Conservation (phyloP, 1,139 yeast species). For the Candida freyschussii region DNA sequence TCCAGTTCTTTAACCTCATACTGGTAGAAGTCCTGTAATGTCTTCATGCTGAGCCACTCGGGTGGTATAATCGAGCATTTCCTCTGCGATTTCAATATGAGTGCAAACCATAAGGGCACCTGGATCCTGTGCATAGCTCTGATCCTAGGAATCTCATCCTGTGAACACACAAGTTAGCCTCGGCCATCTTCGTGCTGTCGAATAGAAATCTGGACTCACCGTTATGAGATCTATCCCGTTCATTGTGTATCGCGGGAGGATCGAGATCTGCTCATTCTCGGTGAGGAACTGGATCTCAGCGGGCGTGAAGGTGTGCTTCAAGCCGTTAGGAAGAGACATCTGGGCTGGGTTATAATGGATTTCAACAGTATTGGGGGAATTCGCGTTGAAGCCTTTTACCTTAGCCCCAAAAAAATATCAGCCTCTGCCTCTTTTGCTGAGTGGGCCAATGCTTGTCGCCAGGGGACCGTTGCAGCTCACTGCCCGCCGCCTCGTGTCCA, state of each 20-base stretch:
- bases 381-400: no score
- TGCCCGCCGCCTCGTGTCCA: no score
- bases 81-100: constrained; percentile 75
- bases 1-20: constrained; percentile 57
- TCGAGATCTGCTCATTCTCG: constrained; percentile 68
- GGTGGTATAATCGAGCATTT: constrained; percentile 88
- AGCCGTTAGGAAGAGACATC: constrained; percentile 63
- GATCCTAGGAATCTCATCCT: constrained; percentile 23
- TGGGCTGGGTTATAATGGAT: no score
- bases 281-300: constrained; percentile 80
- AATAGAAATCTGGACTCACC: neutral
- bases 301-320: constrained; percentile 61
- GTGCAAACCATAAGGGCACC: constrained; percentile 87
- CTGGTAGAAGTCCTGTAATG: constrained; percentile 55
- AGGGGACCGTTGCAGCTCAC: no score
- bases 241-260: constrained; percentile 73
- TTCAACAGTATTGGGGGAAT: no score
- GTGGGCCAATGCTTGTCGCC: no score
- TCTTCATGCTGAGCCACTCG: constrained; percentile 67
- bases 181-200: no score
- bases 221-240: constrained; percentile 62
- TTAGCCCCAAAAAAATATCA: no score
- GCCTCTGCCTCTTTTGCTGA: no score
- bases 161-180: neutral
- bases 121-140: constrained; percentile 65